Conservation (phyloP, 1,139 yeast genomes). For the Taphrina sp. region DNA sequence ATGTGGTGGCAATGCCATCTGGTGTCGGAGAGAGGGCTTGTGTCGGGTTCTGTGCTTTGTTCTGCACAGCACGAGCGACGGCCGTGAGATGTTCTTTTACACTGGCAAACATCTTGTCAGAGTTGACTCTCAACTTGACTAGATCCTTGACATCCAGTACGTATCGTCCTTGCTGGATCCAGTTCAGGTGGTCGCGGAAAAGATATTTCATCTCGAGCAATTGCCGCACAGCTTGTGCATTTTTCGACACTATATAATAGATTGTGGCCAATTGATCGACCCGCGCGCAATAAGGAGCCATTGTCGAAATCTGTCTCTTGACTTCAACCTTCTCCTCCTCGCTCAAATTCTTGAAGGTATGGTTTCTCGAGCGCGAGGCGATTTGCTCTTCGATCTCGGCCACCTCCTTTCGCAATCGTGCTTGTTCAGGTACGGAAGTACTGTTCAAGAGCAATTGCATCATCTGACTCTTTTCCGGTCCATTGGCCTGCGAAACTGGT, state of each 20-base stretch:
- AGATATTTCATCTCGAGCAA: slow-evolving; percentile 30
- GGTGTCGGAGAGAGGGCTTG: slow-evolving; percentile 14
- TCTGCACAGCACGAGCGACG: slow-evolving; percentile 19
- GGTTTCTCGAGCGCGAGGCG: slow-evolving; percentile 6
- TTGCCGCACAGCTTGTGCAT: slow-evolving; percentile 24
- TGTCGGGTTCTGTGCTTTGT: background rate
- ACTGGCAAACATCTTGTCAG: slow-evolving; percentile 27
- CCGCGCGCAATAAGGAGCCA: slow-evolving; percentile 15
- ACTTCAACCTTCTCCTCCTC: slow-evolving; percentile 19
- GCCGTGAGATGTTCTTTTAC: slow-evolving; percentile 26
- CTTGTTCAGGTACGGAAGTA: slow-evolving; percentile 21
- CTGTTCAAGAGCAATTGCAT: slow-evolving; percentile 18
- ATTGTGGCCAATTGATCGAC: slow-evolving; percentile 26
- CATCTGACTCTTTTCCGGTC: slow-evolving; percentile 15
- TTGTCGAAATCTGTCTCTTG: slow-evolving; percentile 11
- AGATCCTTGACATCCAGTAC: slow-evolving; percentile 19
- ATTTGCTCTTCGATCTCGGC: slow-evolving; percentile 23
- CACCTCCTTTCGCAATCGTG: slow-evolving; percentile 14
- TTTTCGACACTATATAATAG: slow-evolving; percentile 27
- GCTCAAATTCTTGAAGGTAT: slow-evolving; percentile 19
- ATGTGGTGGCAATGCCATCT: slow-evolving; percentile 19
- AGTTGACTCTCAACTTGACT: slow-evolving; percentile 18
- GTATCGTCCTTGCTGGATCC: slow-evolving; percentile 6
- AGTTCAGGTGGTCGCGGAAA: slow-evolving; percentile 22
- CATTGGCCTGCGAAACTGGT: background rate